phyloP scores from a whole-genome alignment of 1,139 yeast genomes.

The Hyphopichia burtonii region DNA sequence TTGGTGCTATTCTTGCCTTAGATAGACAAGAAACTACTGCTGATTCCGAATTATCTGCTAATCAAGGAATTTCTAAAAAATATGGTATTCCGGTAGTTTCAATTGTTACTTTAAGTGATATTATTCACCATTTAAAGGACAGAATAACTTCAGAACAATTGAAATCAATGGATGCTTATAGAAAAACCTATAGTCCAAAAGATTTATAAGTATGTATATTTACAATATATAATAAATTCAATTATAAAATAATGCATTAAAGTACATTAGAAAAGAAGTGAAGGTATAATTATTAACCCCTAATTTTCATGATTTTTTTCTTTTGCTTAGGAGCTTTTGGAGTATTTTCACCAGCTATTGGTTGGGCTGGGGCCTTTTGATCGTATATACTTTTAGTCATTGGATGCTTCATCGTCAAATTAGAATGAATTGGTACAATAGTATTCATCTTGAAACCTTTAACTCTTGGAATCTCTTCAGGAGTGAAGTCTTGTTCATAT shows the following conservation, averaged over 20 bases:
- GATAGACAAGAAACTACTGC: constrained; percentile 90
- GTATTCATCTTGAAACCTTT: constrained; percentile 83
- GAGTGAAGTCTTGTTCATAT: constrained; percentile 47
- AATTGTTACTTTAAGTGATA: constrained; percentile 75
- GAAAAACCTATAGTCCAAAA: constrained; percentile 50
- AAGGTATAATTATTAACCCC: constrained; percentile 26
- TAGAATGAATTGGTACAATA: constrained; percentile 82
- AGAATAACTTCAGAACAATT: constrained; percentile 56
- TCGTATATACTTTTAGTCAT: constrained; percentile 72
- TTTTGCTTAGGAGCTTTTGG: constrained; percentile 48
- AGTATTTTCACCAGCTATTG: constrained; percentile 21
- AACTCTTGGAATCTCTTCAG: constrained; percentile 71
- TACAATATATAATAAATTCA: constrained; percentile 1
- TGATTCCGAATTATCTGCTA: constrained; percentile 71
- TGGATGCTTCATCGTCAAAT: constrained; percentile 80
- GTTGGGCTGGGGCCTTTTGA: constrained; percentile 42
- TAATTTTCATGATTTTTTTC: constrained; percentile 50
- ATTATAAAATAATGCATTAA: neutral
- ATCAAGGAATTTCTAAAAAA: constrained; percentile 71
- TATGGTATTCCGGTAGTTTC: constrained; percentile 81
- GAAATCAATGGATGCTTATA: constrained; percentile 58
- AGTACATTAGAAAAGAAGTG: neutral
- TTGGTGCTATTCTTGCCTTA: constrained; percentile 85
- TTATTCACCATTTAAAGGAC: constrained; percentile 59
- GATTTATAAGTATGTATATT: constrained; percentile 1